Evolutionary conservation across 139 green algal species (phyloP), one percentile per base, ranked within the genome.

Genomic region (Volvox reticuliferus): DNA sequence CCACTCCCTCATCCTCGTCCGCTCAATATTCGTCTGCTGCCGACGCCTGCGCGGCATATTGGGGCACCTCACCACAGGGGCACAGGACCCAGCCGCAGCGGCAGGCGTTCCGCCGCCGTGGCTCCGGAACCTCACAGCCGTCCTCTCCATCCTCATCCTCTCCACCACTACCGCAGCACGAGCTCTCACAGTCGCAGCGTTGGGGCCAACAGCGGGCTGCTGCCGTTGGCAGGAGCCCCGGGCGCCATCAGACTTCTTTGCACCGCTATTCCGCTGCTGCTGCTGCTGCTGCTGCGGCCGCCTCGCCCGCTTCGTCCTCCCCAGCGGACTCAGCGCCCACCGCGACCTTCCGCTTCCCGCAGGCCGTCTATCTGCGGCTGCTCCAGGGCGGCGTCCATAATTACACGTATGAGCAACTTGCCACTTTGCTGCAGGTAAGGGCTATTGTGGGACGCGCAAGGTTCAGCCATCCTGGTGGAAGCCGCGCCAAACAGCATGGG

Each of bases 351-450:
- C 84, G 84, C 84, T 89, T 89, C 84, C 84, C 84, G 1, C 84
- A 89, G 9, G 84, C 84, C 68, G 84, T 89, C 16, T 68, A 69
- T 13, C 84, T 89, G 84, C 84, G 84, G 26, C 84, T 89, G 36
- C 22, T 68, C 14, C 68, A 81, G 26, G 84, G 84, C 24, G 84
- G 36, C 35, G 68, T 50, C 33, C 12, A 36, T 1, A 76, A 63
- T 26, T 88, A 89, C 68, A 35, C 24, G 18, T 89, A 89, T 36
- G 68, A 80, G 21, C 84, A 89, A 69, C 84, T 89, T 6, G 36
- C 36, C 1, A 63, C 37, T 22, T 67, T 89, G 36, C 37, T 89
- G 84, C 68, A 61, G 61, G 81, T 86, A 55, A 14, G 79, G 44
- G 44, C 44, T 55, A 9, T 55, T 55, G 44, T 9, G 44, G 44